Percentiles rank a stretch among this genome's conserved stretches.
phyloP scores from a whole-genome alignment of 495 filamentous ascomycete species.

The Hamigera avellanea region DNA sequence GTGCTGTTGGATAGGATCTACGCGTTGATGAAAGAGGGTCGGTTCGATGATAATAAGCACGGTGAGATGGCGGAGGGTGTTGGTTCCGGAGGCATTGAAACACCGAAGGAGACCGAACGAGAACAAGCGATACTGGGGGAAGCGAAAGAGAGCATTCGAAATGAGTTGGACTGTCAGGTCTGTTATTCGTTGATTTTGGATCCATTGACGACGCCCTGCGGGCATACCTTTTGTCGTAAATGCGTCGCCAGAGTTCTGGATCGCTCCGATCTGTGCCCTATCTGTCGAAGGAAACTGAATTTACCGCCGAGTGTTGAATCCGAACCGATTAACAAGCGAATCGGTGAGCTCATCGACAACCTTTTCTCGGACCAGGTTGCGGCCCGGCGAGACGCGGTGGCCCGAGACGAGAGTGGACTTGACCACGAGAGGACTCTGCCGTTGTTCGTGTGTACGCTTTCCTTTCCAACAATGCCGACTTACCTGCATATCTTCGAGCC shows the following conservation, averaged over 20 bases:
- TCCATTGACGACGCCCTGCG: slow-evolving; percentile 73
- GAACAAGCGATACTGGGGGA: slow-evolving; percentile 31
- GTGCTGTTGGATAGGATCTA: slow-evolving; percentile 18
- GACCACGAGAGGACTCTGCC: slow-evolving; percentile 50
- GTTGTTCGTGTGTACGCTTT: slow-evolving; percentile 70
- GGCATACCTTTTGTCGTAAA: slow-evolving; percentile 78
- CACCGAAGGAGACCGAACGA: slow-evolving; percentile 19
- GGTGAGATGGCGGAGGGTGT: too few species aligned
- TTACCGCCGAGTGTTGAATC: slow-evolving; percentile 43
- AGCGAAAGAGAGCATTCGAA: slow-evolving; percentile 46
- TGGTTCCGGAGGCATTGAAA: slow-evolving; percentile 2
- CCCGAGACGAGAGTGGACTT: slow-evolving; percentile 36
- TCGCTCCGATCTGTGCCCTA: slow-evolving; percentile 64
- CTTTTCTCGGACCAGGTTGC: slow-evolving; percentile 58
- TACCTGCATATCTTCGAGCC: slow-evolving; percentile 89
- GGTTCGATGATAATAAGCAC: slow-evolving; percentile 12
- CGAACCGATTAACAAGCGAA: slow-evolving; percentile 49
- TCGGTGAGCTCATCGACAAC: slow-evolving; percentile 45
- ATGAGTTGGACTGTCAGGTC: slow-evolving; percentile 77
- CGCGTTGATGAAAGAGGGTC: slow-evolving; percentile 16
- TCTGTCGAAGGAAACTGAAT: slow-evolving; percentile 58
- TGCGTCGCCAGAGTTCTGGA: slow-evolving; percentile 66
- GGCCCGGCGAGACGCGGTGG: slow-evolving; percentile 37
- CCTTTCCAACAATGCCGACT: slow-evolving; percentile 72
- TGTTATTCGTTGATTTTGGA: slow-evolving; percentile 72